Conservation (phyloP, 768 basidiomycete genomes). For the Trametes coccinea region DNA sequence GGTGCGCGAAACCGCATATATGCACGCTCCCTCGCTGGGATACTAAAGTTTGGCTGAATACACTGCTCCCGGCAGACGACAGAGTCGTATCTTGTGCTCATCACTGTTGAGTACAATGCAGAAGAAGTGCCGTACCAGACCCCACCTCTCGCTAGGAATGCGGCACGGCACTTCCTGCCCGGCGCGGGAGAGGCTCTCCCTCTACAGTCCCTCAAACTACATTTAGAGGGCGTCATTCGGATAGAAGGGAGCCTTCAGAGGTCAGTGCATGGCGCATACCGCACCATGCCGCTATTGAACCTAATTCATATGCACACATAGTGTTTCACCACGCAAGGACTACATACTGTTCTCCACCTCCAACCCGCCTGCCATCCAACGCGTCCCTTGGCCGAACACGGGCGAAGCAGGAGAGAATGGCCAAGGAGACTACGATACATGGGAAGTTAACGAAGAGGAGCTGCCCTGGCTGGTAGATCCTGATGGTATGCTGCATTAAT, state of each 20-base stretch:
- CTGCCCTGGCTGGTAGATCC: constrained; percentile 75
- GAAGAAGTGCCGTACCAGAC: constrained; percentile 57
- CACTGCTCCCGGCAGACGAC: constrained; percentile 55
- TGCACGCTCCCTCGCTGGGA: neutral
- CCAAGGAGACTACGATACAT: constrained; percentile 60
- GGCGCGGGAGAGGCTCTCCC: constrained; percentile 80
- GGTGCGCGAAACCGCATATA: constrained; percentile 43
- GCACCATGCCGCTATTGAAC: too few species aligned
- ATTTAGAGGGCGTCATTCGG: constrained; percentile 80
- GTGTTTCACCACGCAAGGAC: constrained; percentile 72
- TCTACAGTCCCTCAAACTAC: constrained; percentile 65
- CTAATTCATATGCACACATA: constrained; percentile 28
- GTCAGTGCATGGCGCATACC: constrained; percentile 37
- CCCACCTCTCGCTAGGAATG: constrained; percentile 49
- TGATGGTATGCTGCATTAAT: constrained; percentile 51
- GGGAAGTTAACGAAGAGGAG: constrained; percentile 64
- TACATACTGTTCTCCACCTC: constrained; percentile 74
- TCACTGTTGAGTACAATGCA: constrained; percentile 60
- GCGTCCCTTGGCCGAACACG: constrained; percentile 78
- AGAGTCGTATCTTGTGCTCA: constrained; percentile 74
- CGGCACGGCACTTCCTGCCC: constrained; percentile 69
- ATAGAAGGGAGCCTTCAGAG: constrained; percentile 75
- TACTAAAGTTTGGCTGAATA: too few species aligned
- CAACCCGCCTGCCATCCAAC: constrained; percentile 74
- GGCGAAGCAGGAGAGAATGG: constrained; percentile 40